Conservation (phyloP, 768 basidiomycete genomes). For the Serendipita sp. region DNA sequence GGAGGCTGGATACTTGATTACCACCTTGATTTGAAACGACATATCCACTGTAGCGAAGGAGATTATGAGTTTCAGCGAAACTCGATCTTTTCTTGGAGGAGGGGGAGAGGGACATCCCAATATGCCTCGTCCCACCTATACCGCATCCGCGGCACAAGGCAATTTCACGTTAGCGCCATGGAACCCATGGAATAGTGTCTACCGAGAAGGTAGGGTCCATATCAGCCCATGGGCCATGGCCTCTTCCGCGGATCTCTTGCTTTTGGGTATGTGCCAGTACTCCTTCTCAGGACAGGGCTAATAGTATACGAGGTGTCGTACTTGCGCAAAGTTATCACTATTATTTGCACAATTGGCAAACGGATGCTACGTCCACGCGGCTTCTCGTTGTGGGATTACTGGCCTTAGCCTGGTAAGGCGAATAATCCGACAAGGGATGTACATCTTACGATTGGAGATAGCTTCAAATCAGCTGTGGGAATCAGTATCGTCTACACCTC, state of each 20-base stretch:
- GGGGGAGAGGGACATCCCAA: no score
- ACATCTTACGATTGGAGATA: not conserved
- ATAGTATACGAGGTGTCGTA: not conserved
- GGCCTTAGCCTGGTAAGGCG: not conserved
- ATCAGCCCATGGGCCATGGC: not conserved
- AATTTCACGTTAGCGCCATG: not conserved
- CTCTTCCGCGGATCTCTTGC: not conserved
- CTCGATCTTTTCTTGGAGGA: no score
- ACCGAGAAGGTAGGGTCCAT: not conserved
- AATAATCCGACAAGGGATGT: not conserved
- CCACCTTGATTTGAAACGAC: no score
- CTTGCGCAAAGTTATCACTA: not conserved
- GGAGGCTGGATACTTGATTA: no score
- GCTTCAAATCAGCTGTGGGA: not conserved
- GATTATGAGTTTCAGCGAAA: no score
- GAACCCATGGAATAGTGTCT: not conserved
- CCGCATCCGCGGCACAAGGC: not conserved
- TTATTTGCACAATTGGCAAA: not conserved
- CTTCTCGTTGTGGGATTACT: not conserved
- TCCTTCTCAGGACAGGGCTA: not conserved
- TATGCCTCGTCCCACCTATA: not conserved
- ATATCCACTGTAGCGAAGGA: no score
- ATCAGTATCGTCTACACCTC: not conserved
- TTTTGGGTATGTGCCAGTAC: not conserved
- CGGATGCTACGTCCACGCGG: not conserved